Percentiles rank a stretch among this genome's conserved stretches.
Evolutionary conservation across 495 filamentous ascomycete genomes (phyloP).

Genomic region (Penicillium herquei): DNA sequence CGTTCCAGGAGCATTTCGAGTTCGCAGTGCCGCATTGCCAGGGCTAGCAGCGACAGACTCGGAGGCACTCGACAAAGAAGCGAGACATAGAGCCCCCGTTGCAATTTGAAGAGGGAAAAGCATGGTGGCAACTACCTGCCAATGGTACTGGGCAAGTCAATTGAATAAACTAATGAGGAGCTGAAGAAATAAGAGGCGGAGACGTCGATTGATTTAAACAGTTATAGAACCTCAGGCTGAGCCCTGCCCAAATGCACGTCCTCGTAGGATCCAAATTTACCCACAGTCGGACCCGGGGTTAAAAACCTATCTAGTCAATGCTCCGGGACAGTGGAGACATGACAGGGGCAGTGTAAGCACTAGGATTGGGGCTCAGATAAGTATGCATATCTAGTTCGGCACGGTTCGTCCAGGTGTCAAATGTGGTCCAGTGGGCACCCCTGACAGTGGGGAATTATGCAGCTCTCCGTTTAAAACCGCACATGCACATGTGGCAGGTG

Average conservation of each 20-base stretch:
- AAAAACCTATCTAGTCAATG: background rate
- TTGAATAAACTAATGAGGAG: no score
- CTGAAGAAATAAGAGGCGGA: background rate
- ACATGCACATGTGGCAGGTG: no score
- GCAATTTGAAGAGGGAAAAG: background rate
- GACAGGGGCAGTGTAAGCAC: background rate
- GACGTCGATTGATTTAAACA: background rate
- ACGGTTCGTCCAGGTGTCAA: background rate
- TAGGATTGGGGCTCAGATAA: no score
- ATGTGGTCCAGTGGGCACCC: no score
- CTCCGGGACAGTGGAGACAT: background rate
- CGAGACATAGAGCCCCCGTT: background rate
- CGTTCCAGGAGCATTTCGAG: conserved; percentile 15
- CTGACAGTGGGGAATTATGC: no score
- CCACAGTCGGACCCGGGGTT: no score
- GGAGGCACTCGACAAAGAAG: background rate
- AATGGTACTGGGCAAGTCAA: no score
- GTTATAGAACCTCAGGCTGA: no score
- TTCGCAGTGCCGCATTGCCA: conserved; percentile 8
- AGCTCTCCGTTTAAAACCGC: no score
- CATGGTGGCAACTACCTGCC: background rate
- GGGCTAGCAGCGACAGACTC: background rate
- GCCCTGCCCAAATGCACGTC: no score
- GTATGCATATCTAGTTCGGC: background rate
- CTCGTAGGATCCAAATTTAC: no score